A percentile compares a stretch with the other conserved stretches of the same genome.
Evolutionary conservation across 441 rosid species (phyloP).

Genomic region (Populus hybrid): DNA sequence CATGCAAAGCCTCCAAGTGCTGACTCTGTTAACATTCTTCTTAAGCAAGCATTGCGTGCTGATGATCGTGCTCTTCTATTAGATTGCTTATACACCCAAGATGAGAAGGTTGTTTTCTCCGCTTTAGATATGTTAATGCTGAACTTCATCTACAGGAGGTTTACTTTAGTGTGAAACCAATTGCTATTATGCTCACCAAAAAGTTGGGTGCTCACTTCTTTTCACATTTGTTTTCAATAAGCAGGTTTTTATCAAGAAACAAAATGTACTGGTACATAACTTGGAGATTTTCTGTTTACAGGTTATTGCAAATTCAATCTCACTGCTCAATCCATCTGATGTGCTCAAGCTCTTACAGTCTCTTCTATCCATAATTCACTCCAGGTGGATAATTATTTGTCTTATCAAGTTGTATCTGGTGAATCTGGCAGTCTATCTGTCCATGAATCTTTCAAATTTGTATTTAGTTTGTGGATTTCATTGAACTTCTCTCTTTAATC

Average conservation of each 20-base stretch:
- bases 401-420: not conserved
- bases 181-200: too few relatives aligned
- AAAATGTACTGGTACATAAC: not conserved
- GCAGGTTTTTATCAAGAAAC: not conserved
- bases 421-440: too few relatives aligned
- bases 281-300: slow-evolving; percentile 25
- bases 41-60: too few relatives aligned
- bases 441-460: too few relatives aligned
- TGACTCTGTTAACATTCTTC: slow-evolving; percentile 73
- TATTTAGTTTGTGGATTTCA: too few relatives aligned
- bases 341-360: slow-evolving; percentile 73
- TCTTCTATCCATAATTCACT: slow-evolving; percentile 66
- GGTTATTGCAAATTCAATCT: slow-evolving; percentile 80
- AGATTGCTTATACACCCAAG: slow-evolving; percentile 86
- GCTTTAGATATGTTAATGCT: not conserved
- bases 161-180: too few relatives aligned
- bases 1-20: slow-evolving; percentile 70
- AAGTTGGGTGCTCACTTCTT: too few relatives aligned
- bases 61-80: slow-evolving; percentile 82
- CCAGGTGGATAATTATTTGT: slow-evolving; percentile 44
- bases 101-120: slow-evolving; percentile 58
- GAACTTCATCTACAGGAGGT: not conserved
- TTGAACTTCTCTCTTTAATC: too few relatives aligned
- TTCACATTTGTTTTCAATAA: too few relatives aligned
- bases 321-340: slow-evolving; percentile 65